Percentiles rank a stretch among this genome's conserved stretches.
phyloP scores from a whole-genome alignment of 495 filamentous ascomycete genomes.

The Podospora sp. region DNA sequence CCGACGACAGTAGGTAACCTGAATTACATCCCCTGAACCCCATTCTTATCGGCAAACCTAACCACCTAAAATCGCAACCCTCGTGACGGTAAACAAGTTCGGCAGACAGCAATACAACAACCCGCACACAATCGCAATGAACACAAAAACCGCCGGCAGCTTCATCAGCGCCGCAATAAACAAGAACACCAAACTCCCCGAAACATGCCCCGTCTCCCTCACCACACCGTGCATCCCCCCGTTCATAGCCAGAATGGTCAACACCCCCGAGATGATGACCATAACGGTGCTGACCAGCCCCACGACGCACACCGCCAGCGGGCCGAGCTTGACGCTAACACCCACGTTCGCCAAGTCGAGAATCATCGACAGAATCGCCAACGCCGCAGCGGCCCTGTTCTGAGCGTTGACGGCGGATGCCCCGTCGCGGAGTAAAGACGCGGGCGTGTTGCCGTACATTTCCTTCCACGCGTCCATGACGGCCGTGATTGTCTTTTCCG shows the following conservation, averaged over 20 bases:
- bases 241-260: conserved; percentile 10
- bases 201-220: neutral
- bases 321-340: neutral
- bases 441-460: neutral
- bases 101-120: too few species aligned
- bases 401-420: neutral
- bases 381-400: neutral
- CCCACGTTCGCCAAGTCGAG: neutral
- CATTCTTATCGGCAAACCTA: too few species aligned
- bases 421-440: neutral
- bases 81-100: too few species aligned
- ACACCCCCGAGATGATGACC: neutral
- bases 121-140: too few species aligned
- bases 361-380: conserved; percentile 3
- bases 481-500: neutral
- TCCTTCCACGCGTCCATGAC: neutral
- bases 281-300: neutral
- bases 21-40: too few species aligned
- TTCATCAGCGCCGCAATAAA: conserved; percentile 5
- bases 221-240: conserved; percentile 8
- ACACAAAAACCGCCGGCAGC: neutral
- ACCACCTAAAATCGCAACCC: too few species aligned
- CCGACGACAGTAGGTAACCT: too few species aligned
- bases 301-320: neutral
- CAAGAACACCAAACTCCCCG: conserved; percentile 2